Conservation (phyloP, 2,329 filamentous ascomycete genomes). For the Aspergillus aculeatus region DNA sequence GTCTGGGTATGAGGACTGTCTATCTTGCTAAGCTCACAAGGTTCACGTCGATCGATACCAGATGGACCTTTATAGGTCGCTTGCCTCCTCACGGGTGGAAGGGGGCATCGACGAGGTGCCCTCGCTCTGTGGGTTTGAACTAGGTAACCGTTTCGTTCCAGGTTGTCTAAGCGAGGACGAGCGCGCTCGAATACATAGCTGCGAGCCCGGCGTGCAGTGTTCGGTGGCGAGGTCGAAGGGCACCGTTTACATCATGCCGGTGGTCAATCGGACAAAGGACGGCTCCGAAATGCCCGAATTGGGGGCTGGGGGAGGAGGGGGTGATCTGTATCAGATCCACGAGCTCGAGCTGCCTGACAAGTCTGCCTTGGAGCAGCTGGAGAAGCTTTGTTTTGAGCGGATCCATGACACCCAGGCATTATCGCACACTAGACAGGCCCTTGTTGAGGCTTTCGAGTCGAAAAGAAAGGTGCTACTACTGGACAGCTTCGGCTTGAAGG, state of each 20-base stretch:
- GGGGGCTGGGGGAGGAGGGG: slow-evolving; percentile 75
- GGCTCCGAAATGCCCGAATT: slow-evolving; percentile 68
- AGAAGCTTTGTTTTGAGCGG: slow-evolving; percentile 50
- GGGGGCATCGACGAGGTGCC: slow-evolving; percentile 59
- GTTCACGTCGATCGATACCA: slow-evolving; percentile 86
- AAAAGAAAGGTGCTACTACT: slow-evolving; percentile 38
- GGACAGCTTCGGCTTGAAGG: slow-evolving; percentile 37
- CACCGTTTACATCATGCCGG: slow-evolving; percentile 74
- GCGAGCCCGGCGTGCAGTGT: slow-evolving; percentile 65
- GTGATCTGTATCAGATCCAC: slow-evolving; percentile 67
- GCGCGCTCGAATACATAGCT: slow-evolving; percentile 74
- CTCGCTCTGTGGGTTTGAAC: slow-evolving; percentile 68
- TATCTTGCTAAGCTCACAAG: slow-evolving; percentile 35
- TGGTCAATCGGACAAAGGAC: slow-evolving; percentile 61
- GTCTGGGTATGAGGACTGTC: neutral
- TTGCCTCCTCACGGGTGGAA: slow-evolving; percentile 43
- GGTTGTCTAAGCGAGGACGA: slow-evolving; percentile 70
- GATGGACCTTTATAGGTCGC: slow-evolving; percentile 66
- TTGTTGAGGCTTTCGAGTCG: slow-evolving; percentile 34
- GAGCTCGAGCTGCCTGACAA: slow-evolving; percentile 61
- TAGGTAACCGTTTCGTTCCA: slow-evolving; percentile 67
- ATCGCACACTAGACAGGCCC: slow-evolving; percentile 28
- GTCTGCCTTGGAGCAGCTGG: slow-evolving; percentile 52
- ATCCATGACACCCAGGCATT: slow-evolving; percentile 31
- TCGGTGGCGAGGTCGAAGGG: slow-evolving; percentile 42